A percentile compares a stretch with the other conserved stretches of the same genome.
Evolutionary conservation across 257 asterid species (phyloP).

Genomic region (Ligustrum vulgare): DNA sequence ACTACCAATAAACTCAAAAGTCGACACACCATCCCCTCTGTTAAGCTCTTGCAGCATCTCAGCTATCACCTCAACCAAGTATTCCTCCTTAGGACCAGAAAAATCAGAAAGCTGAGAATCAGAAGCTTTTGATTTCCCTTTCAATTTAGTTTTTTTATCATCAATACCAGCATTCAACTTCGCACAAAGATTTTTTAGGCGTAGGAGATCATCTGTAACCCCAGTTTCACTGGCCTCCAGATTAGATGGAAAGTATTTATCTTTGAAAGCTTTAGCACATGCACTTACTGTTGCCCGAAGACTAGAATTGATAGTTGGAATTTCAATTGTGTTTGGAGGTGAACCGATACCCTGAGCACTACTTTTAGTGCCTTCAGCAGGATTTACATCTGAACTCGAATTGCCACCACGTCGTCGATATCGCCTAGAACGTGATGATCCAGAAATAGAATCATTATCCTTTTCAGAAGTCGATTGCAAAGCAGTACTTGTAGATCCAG

Average conservation of each 20-base stretch:
- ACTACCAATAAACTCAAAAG: slow-evolving; percentile 96
- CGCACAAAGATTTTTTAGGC: slow-evolving; percentile 76
- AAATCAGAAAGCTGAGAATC: slow-evolving; percentile 47
- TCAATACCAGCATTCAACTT: slow-evolving; percentile 65
- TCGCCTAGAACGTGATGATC: slow-evolving; percentile 84
- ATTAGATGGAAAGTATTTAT: slow-evolving; percentile 77
- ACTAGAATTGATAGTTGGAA: slow-evolving; percentile 55
- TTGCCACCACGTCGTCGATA: slow-evolving; percentile 69
- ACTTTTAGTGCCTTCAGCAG: slow-evolving; percentile 55
- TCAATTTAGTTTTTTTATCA: slow-evolving; percentile 63
- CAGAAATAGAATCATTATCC: slow-evolving; percentile 80
- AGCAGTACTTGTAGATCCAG: slow-evolving; percentile 42
- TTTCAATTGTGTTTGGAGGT: slow-evolving; percentile 55
- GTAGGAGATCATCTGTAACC: slow-evolving; percentile 81
- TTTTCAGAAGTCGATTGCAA: slow-evolving; percentile 60
- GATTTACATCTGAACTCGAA: slow-evolving; percentile 55
- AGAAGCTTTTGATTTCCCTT: slow-evolving; percentile 86
- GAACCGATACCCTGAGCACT: slow-evolving; percentile 44
- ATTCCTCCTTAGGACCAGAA: slow-evolving; percentile 62
- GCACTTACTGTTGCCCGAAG: slow-evolving; percentile 74
- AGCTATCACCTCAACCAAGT: slow-evolving; percentile 62
- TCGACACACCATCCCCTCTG: slow-evolving; percentile 94
- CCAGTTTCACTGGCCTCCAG: slow-evolving; percentile 65
- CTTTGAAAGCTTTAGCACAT: slow-evolving; percentile 84
- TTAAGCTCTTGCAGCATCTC: slow-evolving; percentile 86